Percentiles rank a stretch among this genome's conserved stretches.
These are phyloP conservation scores for Mortierella sp. DNA, from an alignment of 371 early-diverging fungal genomes.

Conservation along the genomic window DNA sequence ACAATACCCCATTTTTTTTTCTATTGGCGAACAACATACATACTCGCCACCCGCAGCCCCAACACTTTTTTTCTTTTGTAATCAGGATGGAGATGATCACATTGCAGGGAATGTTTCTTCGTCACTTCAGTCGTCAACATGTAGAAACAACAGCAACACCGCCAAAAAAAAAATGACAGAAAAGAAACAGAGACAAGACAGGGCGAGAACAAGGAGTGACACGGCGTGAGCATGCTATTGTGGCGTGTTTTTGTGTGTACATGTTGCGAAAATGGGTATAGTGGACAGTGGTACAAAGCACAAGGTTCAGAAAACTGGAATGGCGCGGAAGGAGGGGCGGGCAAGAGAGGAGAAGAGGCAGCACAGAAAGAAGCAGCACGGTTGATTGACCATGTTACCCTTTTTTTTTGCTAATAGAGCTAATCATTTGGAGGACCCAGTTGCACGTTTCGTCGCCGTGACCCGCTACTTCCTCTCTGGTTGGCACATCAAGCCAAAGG, in stretches of 20 bases:
- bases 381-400: neutral
- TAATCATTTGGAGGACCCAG: slow-evolving; percentile 75
- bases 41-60: slow-evolving; percentile 7
- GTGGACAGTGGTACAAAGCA: neutral
- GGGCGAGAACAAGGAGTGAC: neutral
- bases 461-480: slow-evolving; percentile 95
- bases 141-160: neutral
- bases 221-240: neutral
- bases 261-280: neutral
- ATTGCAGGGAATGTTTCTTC: neutral
- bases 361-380: neutral
- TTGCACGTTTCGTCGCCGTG: slow-evolving; percentile 91
- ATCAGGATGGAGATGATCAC: neutral
- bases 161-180: neutral
- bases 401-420: slow-evolving; percentile 60
- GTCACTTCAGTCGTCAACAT: neutral
- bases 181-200: neutral
- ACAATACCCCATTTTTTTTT: slow-evolving; percentile 8
- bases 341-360: neutral
- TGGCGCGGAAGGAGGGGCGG: neutral
- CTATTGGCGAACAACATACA: neutral
- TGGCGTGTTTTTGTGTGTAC: neutral
- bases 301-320: neutral
- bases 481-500: slow-evolving; percentile 97
- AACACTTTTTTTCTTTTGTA: slow-evolving; percentile 10